phyloP scores from a whole-genome alignment of 371 early-diverging fungal genomes.

The Rhizomucor miehei region DNA sequence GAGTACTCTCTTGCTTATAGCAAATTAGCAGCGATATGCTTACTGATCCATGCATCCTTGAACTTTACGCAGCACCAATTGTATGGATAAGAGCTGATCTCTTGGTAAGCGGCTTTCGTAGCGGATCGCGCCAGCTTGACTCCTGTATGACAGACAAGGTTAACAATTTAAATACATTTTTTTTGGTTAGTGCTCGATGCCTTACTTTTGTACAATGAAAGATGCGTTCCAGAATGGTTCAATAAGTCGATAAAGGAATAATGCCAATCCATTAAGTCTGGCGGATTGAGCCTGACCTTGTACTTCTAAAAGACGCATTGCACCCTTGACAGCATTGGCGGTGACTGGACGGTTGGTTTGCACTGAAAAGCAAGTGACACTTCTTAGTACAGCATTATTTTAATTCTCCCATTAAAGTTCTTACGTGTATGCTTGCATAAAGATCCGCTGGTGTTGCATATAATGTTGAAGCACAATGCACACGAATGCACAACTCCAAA shows the following conservation, averaged over 20 bases:
- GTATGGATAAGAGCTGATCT: slow-evolving; percentile 8
- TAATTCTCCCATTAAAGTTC: background rate
- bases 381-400: background rate
- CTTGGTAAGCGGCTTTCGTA: slow-evolving; percentile 12
- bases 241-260: slow-evolving; percentile 71
- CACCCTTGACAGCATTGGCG: slow-evolving; percentile 10
- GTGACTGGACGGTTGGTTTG: slow-evolving; percentile 10
- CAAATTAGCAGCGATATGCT: slow-evolving; percentile 3
- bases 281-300: slow-evolving; percentile 26
- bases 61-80: slow-evolving; percentile 18
- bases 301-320: slow-evolving; percentile 16
- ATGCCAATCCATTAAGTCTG: slow-evolving; percentile 73
- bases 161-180: too few species aligned
- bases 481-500: slow-evolving; percentile 61
- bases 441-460: slow-evolving; percentile 16
- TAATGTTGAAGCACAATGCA: slow-evolving; percentile 63
- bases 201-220: slow-evolving; percentile 39
- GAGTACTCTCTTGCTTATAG: background rate
- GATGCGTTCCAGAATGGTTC: slow-evolving; percentile 68
- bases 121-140: background rate
- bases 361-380: background rate
- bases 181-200: too few species aligned
- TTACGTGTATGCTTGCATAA: background rate
- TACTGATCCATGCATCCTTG: slow-evolving; percentile 23
- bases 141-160: too few species aligned